Evolutionary conservation across 495 filamentous ascomycete species (phyloP).

Genomic region (Poronia punctata): DNA sequence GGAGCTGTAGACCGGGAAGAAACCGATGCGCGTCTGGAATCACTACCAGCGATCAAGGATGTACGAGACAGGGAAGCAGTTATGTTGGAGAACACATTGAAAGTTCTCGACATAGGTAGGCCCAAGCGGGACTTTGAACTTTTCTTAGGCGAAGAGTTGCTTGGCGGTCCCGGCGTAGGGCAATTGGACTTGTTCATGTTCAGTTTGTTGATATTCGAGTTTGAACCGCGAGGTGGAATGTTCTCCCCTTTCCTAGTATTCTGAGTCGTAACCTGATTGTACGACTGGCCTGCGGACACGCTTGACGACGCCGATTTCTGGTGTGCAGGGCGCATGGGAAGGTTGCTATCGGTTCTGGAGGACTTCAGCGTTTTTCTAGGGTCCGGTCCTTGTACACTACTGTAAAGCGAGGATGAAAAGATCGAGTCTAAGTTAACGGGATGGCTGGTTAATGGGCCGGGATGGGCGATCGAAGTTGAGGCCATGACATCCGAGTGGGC

Average conservation of each 20-base stretch:
- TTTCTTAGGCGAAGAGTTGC: slow-evolving; percentile 8
- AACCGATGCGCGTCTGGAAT: slow-evolving; percentile 17
- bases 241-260: slow-evolving; percentile 14
- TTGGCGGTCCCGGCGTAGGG: neutral
- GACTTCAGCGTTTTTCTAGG: neutral
- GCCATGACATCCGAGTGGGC: slow-evolving; percentile 6
- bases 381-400: neutral
- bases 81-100: slow-evolving; percentile 32
- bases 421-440: slow-evolving; percentile 1
- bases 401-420: slow-evolving; percentile 1
- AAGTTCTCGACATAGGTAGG: slow-evolving; percentile 31
- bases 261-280: neutral
- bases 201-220: neutral
- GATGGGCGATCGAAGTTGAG: slow-evolving; percentile 1
- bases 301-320: neutral
- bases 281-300: slow-evolving; percentile 4
- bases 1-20: slow-evolving; percentile 9
- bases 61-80: slow-evolving; percentile 31
- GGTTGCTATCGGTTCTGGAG: slow-evolving; percentile 8
- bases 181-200: slow-evolving; percentile 6
- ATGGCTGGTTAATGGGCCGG: slow-evolving; percentile 10
- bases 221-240: slow-evolving; percentile 9
- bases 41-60: slow-evolving; percentile 18
- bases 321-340: slow-evolving; percentile 3
- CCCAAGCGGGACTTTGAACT: slow-evolving; percentile 2